Evolutionary conservation across 2,329 filamentous ascomycete species (phyloP).

Genomic region (Exophiala viscosa): DNA sequence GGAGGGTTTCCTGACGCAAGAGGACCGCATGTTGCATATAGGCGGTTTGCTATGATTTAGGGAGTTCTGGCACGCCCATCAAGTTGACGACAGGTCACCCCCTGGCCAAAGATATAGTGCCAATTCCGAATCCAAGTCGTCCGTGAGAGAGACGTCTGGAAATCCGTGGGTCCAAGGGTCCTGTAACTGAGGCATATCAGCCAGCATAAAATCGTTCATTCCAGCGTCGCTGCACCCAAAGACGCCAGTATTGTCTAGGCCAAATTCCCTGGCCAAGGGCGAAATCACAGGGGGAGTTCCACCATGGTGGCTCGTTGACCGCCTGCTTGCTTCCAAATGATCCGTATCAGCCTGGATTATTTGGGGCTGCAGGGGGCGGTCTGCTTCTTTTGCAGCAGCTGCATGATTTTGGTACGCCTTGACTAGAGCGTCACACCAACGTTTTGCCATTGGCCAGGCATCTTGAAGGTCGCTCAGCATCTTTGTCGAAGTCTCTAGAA

Average conservation of each 20-base stretch:
- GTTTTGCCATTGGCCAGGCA: conserved; percentile 5
- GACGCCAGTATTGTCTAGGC: too few species aligned
- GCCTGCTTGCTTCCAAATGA: too few species aligned
- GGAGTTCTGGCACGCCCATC: too few species aligned
- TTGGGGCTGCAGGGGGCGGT: background rate
- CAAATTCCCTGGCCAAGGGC: too few species aligned
- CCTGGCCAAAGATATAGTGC: conserved; percentile 2
- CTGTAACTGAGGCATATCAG: background rate
- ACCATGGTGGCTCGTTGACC: too few species aligned
- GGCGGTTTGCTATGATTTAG: too few species aligned
- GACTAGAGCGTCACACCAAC: background rate
- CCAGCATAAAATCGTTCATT: background rate
- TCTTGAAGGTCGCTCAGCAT: background rate
- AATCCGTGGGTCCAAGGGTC: conserved; percentile 2
- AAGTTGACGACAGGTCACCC: too few species aligned
- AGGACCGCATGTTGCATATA: too few species aligned
- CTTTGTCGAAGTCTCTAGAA: background rate
- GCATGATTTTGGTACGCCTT: background rate
- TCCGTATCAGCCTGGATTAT: too few species aligned
- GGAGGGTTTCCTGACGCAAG: too few species aligned
- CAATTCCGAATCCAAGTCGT: conserved; percentile 2
- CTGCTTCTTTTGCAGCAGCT: background rate
- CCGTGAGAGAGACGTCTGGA: background rate
- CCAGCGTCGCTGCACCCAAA: too few species aligned
- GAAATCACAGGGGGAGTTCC: background rate